These are phyloP conservation scores for Trichophyton simii DNA, from an alignment of 2,329 filamentous ascomycete genomes.

Conservation along the genomic window DNA sequence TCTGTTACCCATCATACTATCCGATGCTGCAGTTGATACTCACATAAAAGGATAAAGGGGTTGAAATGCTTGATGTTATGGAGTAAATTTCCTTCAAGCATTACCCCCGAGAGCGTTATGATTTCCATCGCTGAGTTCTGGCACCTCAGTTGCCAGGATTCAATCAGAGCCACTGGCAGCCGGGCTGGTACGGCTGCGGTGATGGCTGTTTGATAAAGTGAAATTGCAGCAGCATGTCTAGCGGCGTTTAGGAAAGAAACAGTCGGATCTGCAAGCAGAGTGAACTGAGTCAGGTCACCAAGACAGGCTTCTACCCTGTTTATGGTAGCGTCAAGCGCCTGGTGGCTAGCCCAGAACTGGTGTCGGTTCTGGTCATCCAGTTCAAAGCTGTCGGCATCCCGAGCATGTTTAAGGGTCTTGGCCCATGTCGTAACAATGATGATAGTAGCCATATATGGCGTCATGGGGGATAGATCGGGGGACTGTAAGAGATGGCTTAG, in stretches of 20 bases:
- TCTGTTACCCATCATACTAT: too few species aligned
- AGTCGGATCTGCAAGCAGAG: not conserved
- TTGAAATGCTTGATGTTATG: conserved; percentile 5
- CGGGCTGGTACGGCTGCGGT: not conserved
- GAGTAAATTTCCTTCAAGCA: conserved; percentile 1
- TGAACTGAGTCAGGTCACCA: not conserved
- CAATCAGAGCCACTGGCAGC: conserved; percentile 1
- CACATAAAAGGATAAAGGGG: conserved; percentile 5
- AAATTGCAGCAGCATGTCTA: conserved; percentile 3
- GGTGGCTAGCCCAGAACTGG: conserved; percentile 4
- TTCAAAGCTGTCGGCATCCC: not conserved
- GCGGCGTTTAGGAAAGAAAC: conserved; percentile 1
- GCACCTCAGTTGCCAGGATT: conserved; percentile 1
- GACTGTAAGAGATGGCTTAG: conserved; percentile 2
- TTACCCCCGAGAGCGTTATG: not conserved
- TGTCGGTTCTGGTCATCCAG: conserved; percentile 2
- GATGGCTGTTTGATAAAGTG: conserved; percentile 1
- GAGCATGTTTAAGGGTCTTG: not conserved
- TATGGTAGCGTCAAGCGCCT: not conserved
- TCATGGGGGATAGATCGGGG: not conserved
- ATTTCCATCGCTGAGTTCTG: conserved; percentile 4
- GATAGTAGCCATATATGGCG: conserved; percentile 1
- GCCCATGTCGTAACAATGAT: conserved; percentile 3
- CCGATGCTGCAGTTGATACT: not conserved
- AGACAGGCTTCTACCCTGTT: conserved; percentile 2